A percentile compares a stretch with the other conserved stretches of the same genome.
phyloP scores from a whole-genome alignment of 257 asterid genomes.

The Solanum peruvianum region DNA sequence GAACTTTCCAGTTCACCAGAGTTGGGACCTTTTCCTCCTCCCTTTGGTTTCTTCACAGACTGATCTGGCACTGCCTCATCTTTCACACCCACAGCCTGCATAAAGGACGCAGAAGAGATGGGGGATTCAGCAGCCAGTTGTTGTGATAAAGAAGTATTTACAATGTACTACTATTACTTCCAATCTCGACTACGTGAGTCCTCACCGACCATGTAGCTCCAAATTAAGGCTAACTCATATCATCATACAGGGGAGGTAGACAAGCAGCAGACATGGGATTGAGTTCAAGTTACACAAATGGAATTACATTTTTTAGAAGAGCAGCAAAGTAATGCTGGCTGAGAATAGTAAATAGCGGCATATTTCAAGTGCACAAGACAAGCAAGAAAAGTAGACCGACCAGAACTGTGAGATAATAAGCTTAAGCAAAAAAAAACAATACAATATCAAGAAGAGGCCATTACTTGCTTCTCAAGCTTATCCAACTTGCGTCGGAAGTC shows the following conservation, averaged over 20 bases:
- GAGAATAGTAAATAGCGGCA: not conserved
- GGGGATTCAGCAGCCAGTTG: not conserved
- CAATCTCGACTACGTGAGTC: not conserved
- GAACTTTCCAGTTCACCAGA: slow-evolving; percentile 34
- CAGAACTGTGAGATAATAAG: not conserved
- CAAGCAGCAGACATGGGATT: not conserved
- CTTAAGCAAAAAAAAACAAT: not conserved
- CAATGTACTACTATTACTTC: not conserved
- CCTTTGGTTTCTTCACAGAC: slow-evolving; percentile 30
- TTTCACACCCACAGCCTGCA: slow-evolving; percentile 60
- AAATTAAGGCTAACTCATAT: not conserved
- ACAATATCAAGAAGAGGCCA: slow-evolving; percentile 2
- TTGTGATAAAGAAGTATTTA: not conserved
- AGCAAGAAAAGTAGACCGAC: not conserved
- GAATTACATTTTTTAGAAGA: not conserved
- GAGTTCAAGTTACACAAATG: not conserved
- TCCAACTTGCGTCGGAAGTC: slow-evolving; percentile 66
- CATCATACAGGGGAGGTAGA: not conserved
- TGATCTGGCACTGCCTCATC: slow-evolving; percentile 37
- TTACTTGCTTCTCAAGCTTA: slow-evolving; percentile 84
- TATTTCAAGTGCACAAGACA: not conserved
- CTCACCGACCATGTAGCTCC: not conserved
- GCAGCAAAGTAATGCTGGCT: not conserved
- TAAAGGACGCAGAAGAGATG: not conserved
- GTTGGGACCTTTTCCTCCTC: slow-evolving; percentile 21